Evolutionary conservation across 306 rosid genomes (phyloP), one percentile per base, ranked within the genome.

Genomic region (Pyrus betulifolia): DNA sequence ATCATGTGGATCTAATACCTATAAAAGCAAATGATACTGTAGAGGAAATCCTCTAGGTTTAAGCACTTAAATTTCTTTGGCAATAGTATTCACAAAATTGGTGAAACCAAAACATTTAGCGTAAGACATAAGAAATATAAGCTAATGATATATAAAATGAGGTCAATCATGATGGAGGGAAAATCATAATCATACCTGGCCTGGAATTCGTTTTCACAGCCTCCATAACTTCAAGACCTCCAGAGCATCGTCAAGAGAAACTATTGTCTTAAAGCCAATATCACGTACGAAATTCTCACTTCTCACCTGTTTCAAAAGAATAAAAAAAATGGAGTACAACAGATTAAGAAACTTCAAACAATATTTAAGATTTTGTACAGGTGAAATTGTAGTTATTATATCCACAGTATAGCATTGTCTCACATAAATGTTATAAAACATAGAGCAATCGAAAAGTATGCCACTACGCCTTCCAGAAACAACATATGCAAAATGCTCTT

Each of bases 241-340:
- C 82, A 86, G 80, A 82, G 81, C 79, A 76, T 91, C 98, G 65
- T 74, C 82, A 40, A 94, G 85, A 71, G 88, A 85, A 69, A 94
- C 96, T 75, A 74, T 82, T 44, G 91, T 94, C 91, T 90, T 94
- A 69, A 94, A 89, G 71, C 98, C 97, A 80, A 94, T 57, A 71
- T 87, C 90, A 12, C 72, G 57, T 30, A 81, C 90, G 59, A 94
- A 80, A 79, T 83, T 92, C 78, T 82, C 86, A 82, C 87, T 89
- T 81, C 74, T 85, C 77, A 90, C 97, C 98, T 94, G 89, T 81
- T 79, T 74, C 80, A 74, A 67, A 25, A 59, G 52, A 55, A 72
- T 6, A 79, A 49, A 76, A 25, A 31, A 55, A 45, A 31, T 38
- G 40, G 1, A 30, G 25, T 15, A 74, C 66, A 67, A 25, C 18